Evolutionary conservation across 2,329 filamentous ascomycete species (phyloP), one percentile per base, ranked within the genome.

Genomic region (Aspergillus brunneoviolaceus): DNA sequence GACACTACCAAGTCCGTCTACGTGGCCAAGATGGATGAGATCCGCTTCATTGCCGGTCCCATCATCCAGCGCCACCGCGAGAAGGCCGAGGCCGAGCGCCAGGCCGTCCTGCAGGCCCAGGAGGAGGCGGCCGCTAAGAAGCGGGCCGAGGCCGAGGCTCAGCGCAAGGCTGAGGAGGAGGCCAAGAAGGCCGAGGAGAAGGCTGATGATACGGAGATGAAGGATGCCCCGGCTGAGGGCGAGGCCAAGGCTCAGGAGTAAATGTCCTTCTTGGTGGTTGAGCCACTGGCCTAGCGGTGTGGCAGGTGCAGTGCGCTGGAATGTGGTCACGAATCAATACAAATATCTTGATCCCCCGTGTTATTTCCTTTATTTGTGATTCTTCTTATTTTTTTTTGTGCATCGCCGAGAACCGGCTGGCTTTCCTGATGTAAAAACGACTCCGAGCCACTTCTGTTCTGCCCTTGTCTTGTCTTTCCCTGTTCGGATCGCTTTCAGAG

Each of bases 61-160:
- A 91, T 99, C 72, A 87, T 92, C 66, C 92, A 96, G 82, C 90
- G 94, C 68, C 92, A 96, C 84, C 93, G 94, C 76, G 95, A 99
- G 77, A 96, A 96, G 83, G 81, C 92, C 65, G 91, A 97, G 79
- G 86, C 88, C 62, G 92, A 97, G 80, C 89, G 92, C 67, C 87
- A 90, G 74, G 90, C 89, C 21, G 78, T 88, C 48, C 86, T 80
- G 64, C 82, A 85, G 75, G 82, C 81, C 48, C 81, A 92, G 74
- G 91, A 94, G 71, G 85, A 86, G 70, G 84, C 80, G 45, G 80
- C 79, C 16, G 85, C 84, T 60, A 89, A 85, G 79, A 85, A 85
- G 77, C 80, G 82, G 57, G 85, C 84, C 27, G 84, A 87, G 70
- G 79, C 87, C 56, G 92, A 95, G 60, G 90, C 90, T 64, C 89